These are phyloP conservation scores for Lentinula guzmanii DNA, from an alignment of 768 basidiomycete species.

Conservation along the genomic window DNA sequence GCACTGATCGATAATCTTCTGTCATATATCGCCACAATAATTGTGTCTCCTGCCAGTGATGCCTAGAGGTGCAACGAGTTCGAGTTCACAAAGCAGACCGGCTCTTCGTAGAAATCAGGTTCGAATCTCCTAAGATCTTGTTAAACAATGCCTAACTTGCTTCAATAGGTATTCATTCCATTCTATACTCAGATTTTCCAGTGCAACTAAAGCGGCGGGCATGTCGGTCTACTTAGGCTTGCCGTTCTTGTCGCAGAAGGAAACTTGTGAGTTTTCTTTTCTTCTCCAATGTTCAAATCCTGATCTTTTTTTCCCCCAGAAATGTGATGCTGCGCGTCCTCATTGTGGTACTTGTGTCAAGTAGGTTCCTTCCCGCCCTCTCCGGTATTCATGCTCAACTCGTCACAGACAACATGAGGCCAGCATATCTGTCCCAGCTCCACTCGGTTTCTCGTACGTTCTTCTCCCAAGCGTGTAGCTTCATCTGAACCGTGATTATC, in stretches of 20 bases:
- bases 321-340: slow-evolving; percentile 84
- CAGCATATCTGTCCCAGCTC: slow-evolving; percentile 77
- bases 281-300: background rate
- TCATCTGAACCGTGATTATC: background rate
- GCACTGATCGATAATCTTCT: background rate
- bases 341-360: slow-evolving; percentile 83
- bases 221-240: slow-evolving; percentile 44
- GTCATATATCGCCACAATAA: background rate
- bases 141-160: background rate
- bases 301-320: slow-evolving; percentile 32
- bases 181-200: background rate
- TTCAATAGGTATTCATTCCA: background rate
- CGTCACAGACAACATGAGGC: slow-evolving; percentile 69
- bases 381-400: background rate
- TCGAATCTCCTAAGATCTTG: slow-evolving; percentile 5
- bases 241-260: slow-evolving; percentile 75
- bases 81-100: slow-evolving; percentile 36
- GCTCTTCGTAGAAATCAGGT: slow-evolving; percentile 80
- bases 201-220: background rate
- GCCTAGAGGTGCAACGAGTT: slow-evolving; percentile 54
- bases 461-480: background rate
- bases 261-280: slow-evolving; percentile 57
- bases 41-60: slow-evolving; percentile 26
- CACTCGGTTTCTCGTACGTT: slow-evolving; percentile 77
- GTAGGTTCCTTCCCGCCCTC: slow-evolving; percentile 34